phyloP scores from a whole-genome alignment of 2,329 filamentous ascomycete genomes.

The Fusarium floridanum region DNA sequence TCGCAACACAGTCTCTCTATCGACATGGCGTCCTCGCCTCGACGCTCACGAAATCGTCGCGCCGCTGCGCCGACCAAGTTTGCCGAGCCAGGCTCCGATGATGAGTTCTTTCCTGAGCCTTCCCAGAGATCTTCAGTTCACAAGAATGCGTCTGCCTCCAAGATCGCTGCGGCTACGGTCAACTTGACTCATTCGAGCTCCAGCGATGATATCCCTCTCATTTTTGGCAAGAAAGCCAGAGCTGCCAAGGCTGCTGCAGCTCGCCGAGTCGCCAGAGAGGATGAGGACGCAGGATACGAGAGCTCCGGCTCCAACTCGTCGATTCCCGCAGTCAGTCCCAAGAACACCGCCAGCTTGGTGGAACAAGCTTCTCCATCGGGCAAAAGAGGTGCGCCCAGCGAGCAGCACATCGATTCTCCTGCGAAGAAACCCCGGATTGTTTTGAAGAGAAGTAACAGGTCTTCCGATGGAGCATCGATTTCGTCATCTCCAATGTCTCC shows the following conservation, averaged over 20 bases:
- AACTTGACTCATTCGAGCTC: not conserved
- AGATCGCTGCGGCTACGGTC: not conserved
- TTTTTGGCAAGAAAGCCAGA: not conserved
- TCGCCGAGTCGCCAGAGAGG: not conserved
- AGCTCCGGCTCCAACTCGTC: not conserved
- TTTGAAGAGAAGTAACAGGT: conserved; percentile 6
- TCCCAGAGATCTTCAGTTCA: not conserved
- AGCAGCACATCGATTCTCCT: conserved; percentile 2
- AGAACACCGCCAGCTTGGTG: not conserved
- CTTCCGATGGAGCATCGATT: not conserved
- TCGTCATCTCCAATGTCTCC: not conserved
- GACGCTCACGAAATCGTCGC: not conserved
- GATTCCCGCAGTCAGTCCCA: not conserved
- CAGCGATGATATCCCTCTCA: not conserved
- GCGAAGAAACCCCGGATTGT: conserved; percentile 17
- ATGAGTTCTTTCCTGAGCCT: not conserved
- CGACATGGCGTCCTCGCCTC: not conserved
- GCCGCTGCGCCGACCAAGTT: not conserved
- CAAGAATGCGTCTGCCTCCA: not conserved
- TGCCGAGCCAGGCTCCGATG: not conserved
- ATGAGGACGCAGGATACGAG: not conserved
- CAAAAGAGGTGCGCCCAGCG: conserved; percentile 9
- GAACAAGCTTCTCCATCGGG: not conserved
- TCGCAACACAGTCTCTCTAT: not conserved
- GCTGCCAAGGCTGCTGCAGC: not conserved